These are phyloP conservation scores for Dictyophora rubrovolvata DNA, from an alignment of 768 basidiomycete species.

Conservation along the genomic window DNA sequence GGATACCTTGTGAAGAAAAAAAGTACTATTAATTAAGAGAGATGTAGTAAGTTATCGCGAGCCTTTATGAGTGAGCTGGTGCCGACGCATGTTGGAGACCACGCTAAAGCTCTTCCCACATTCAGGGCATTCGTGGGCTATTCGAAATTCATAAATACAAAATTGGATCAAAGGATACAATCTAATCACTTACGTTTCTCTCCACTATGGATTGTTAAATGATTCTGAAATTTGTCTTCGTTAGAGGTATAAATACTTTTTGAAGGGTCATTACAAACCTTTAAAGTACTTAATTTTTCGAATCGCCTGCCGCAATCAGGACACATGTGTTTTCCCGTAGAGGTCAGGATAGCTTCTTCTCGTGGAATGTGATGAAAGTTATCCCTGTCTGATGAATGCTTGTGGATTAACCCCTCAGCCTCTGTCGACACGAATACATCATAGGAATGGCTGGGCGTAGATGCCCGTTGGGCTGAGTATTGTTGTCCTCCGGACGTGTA, in stretches of 20 bases:
- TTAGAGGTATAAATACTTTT: background rate
- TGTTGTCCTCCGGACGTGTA: background rate
- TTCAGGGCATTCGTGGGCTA: slow-evolving; percentile 6
- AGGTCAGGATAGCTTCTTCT: slow-evolving; percentile 3
- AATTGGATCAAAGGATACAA: background rate
- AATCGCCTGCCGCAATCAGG: slow-evolving; percentile 1
- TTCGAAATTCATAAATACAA: background rate
- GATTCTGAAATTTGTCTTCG: background rate
- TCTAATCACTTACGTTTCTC: slow-evolving; percentile 7
- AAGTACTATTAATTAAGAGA: background rate
- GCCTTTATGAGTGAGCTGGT: slow-evolving; percentile 5
- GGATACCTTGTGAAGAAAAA: background rate
- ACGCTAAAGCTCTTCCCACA: slow-evolving; percentile 9
- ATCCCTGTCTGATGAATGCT: slow-evolving; percentile 6
- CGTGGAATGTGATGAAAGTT: slow-evolving; percentile 5
- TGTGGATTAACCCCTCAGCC: slow-evolving; percentile 1
- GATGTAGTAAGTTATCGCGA: background rate
- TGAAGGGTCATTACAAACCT: background rate
- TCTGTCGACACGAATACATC: slow-evolving; percentile 8
- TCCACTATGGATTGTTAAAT: slow-evolving; percentile 8
- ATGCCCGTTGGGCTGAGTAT: background rate
- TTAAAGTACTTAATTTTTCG: slow-evolving; percentile 8
- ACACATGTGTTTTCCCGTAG: slow-evolving; percentile 7
- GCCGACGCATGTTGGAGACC: slow-evolving; percentile 7
- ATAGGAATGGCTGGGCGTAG: slow-evolving; percentile 1